A percentile compares a stretch with the other conserved stretches of the same genome.
phyloP scores from a whole-genome alignment of 2,329 filamentous ascomycete genomes.

The Nemania sp. region DNA sequence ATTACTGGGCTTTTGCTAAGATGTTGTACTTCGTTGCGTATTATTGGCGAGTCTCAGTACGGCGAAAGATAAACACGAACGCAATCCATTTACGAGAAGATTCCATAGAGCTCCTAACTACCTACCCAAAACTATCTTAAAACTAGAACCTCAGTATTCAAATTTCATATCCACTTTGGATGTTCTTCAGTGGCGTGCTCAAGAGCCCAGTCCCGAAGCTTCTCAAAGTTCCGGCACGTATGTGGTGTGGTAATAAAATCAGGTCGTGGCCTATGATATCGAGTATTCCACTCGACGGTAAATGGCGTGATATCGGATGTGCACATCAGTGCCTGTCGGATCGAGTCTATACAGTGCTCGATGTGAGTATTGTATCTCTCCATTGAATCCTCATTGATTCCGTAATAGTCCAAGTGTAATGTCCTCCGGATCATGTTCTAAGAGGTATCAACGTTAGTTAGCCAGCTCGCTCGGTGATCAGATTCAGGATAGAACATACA shows the following conservation, averaged over 20 bases:
- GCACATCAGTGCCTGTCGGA: constrained; percentile 18
- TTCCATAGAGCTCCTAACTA: no score
- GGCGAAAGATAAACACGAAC: no score
- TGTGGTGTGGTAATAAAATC: background rate
- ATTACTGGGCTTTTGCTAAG: no score
- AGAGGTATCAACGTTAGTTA: no score
- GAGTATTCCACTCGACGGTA: background rate
- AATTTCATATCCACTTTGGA: no score
- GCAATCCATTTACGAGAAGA: no score
- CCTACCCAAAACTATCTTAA: no score
- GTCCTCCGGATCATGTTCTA: constrained; percentile 21
- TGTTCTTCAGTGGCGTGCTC: no score
- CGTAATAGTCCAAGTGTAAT: constrained; percentile 11
- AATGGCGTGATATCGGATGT: background rate
- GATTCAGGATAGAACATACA: background rate
- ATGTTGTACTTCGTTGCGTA: no score
- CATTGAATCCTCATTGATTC: background rate
- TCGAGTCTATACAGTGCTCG: constrained; percentile 16
- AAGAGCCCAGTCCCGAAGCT: constrained; percentile 10
- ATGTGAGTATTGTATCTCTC: constrained; percentile 1
- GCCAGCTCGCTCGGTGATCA: no score
- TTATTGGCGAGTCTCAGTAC: no score
- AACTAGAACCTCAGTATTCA: no score
- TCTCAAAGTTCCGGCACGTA: constrained; percentile 20
- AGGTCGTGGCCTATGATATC: background rate